These are phyloP conservation scores for Pseudozyma hubeiensis DNA, from an alignment of 1,284 basidiomycete genomes.

Conservation along the genomic window DNA sequence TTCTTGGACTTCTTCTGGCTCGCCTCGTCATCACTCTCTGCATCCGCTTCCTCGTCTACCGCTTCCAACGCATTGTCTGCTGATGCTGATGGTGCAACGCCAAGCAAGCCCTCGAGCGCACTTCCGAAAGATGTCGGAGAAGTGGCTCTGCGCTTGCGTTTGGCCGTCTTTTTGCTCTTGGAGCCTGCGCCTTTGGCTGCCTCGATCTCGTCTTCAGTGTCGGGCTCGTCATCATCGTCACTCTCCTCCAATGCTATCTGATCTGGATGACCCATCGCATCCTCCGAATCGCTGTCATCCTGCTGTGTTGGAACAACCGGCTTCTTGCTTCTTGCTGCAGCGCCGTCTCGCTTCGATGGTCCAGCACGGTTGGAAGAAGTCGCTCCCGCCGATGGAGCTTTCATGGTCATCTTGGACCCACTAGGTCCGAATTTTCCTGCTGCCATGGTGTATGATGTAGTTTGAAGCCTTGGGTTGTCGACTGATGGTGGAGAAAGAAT, in stretches of 20 bases:
- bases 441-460: constrained; percentile 21
- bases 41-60: constrained; percentile 15
- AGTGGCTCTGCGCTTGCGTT: constrained; percentile 63
- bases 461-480: too few species aligned
- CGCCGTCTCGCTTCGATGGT: constrained; percentile 12
- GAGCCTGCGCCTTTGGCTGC: constrained; percentile 46
- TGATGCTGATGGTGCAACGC: constrained; percentile 30
- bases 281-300: constrained; percentile 22
- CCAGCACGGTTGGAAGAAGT: constrained; percentile 16
- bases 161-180: constrained; percentile 62
- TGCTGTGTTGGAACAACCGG: constrained; percentile 7
- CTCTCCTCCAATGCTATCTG: constrained; percentile 33
- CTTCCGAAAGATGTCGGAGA: constrained; percentile 63
- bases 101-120: constrained; percentile 59
- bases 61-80: constrained; percentile 19
- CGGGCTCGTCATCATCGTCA: constrained; percentile 43
- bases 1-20: constrained; percentile 18
- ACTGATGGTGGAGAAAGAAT: not conserved
- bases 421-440: constrained; percentile 26
- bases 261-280: constrained; percentile 29
- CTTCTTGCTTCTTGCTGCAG: constrained; percentile 20
- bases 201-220: constrained; percentile 61
- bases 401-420: constrained; percentile 52
- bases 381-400: constrained; percentile 14
- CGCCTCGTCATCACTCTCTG: constrained; percentile 3